phyloP scores from a whole-genome alignment of 176 grass and related monocot species.

The Poa annua region DNA sequence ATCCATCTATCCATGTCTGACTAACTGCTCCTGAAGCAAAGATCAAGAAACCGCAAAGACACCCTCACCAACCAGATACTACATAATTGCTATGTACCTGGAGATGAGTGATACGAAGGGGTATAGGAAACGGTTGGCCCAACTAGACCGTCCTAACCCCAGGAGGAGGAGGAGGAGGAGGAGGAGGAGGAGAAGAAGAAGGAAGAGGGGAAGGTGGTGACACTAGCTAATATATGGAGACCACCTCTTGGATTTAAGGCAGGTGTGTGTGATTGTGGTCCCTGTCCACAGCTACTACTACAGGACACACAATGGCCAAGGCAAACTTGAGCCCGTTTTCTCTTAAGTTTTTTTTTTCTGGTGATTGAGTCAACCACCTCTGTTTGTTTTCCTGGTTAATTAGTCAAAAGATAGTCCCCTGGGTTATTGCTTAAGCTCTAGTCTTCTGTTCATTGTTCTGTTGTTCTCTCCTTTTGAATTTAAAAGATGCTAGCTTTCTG shows the following conservation, averaged over 20 bases:
- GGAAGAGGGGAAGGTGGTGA: constrained; percentile 5
- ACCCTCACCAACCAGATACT: neutral
- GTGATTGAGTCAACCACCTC: constrained; percentile 32
- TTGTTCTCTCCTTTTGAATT: constrained; percentile 9
- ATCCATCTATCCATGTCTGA: constrained; percentile 58
- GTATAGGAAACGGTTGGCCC: neutral
- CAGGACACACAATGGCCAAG: neutral
- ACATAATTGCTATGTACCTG: constrained; percentile 12
- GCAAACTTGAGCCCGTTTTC: constrained; percentile 8
- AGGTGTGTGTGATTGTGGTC: constrained; percentile 19
- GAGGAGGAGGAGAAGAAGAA: neutral
- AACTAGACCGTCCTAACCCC: neutral
- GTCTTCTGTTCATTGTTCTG: neutral
- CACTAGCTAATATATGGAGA: constrained; percentile 11
- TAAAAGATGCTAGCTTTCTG: neutral
- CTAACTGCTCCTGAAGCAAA: constrained; percentile 41
- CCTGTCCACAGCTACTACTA: constrained; percentile 2
- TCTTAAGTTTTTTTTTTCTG: neutral
- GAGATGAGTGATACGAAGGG: neutral
- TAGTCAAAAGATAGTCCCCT: constrained; percentile 13
- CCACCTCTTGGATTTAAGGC: constrained; percentile 41
- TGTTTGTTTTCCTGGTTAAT: constrained; percentile 17
- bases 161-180: constrained; percentile 20
- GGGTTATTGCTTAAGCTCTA: neutral
- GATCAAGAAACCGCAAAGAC: constrained; percentile 31